A percentile compares a stretch with the other conserved stretches of the same genome.
These are phyloP conservation scores for Phaffomyces thermotolerans DNA, from an alignment of 805 yeast genomes.

Conservation along the genomic window DNA sequence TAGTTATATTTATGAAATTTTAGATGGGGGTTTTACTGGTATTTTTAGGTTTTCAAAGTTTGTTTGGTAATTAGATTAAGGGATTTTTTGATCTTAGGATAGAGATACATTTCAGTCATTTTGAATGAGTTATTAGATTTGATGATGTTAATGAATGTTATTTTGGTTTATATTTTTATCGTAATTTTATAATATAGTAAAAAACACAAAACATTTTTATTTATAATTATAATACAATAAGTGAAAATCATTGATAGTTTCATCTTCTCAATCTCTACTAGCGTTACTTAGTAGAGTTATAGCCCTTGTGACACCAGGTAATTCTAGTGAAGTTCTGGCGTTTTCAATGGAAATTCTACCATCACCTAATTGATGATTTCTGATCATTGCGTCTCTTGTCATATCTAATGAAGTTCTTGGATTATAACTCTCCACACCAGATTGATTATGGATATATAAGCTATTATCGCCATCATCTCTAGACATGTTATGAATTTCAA, in stretches of 20 bases:
- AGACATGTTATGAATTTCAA: conserved; percentile 5
- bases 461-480: not conserved
- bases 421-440: conserved; percentile 5
- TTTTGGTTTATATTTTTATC: too few relatives aligned
- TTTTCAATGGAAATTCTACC: conserved; percentile 32
- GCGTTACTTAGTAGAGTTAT: conserved; percentile 24
- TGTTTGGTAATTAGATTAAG: too few relatives aligned
- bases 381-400: conserved; percentile 31
- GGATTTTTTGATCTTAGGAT: too few relatives aligned
- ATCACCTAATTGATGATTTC: conserved; percentile 30
- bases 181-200: too few relatives aligned
- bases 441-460: not conserved
- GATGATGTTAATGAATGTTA: too few relatives aligned
- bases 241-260: not conserved
- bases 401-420: conserved; percentile 32
- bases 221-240: not conserved
- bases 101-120: too few relatives aligned
- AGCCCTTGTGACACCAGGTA: conserved; percentile 36
- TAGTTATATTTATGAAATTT: not conserved
- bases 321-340: conserved; percentile 33
- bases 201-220: not conserved
- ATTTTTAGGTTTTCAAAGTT: too few relatives aligned
- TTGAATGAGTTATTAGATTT: too few relatives aligned
- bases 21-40: not conserved
- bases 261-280: not conserved